A percentile compares a stretch with the other conserved stretches of the same genome.
Conservation (phyloP, 345 rosid genomes). For the Eucalyptus sp. region DNA sequence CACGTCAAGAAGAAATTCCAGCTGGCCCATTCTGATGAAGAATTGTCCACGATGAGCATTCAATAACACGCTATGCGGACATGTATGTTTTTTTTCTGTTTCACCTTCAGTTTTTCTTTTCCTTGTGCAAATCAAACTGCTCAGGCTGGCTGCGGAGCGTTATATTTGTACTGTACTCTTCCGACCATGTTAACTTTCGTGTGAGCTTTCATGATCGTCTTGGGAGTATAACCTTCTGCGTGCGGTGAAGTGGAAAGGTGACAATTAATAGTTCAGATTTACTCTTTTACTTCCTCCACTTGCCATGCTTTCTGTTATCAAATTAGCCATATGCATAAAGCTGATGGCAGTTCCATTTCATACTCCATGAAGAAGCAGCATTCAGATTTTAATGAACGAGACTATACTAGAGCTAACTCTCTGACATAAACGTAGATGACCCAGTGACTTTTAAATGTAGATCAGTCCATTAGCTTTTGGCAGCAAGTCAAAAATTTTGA, state of each 20-base stretch:
- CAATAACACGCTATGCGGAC: not conserved
- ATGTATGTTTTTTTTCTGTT: not conserved
- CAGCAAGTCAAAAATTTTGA: not conserved
- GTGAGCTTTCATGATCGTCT: not conserved
- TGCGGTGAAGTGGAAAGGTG: not conserved
- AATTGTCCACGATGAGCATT: not conserved
- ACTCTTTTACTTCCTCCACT: not conserved
- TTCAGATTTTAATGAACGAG: not conserved
- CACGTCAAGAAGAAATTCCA: not conserved
- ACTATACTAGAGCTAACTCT: not conserved
- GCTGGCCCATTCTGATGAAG: not conserved
- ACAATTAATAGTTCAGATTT: not conserved
- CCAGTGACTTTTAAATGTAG: not conserved
- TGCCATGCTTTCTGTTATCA: not conserved
- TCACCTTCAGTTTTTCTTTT: not conserved
- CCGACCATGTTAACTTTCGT: not conserved
- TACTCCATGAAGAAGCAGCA: not conserved
- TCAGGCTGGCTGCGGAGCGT: not conserved
- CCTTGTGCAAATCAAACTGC: not conserved
- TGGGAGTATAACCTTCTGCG: slow-evolving; percentile 2
- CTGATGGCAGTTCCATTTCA: not conserved
- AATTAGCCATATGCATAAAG: not conserved
- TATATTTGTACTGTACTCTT: not conserved
- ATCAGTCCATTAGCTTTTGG: not conserved
- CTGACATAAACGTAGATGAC: not conserved